Base-by-base conservation (phyloP, 148 eudicot genomes). In the Beta vulgaris region DNA sequence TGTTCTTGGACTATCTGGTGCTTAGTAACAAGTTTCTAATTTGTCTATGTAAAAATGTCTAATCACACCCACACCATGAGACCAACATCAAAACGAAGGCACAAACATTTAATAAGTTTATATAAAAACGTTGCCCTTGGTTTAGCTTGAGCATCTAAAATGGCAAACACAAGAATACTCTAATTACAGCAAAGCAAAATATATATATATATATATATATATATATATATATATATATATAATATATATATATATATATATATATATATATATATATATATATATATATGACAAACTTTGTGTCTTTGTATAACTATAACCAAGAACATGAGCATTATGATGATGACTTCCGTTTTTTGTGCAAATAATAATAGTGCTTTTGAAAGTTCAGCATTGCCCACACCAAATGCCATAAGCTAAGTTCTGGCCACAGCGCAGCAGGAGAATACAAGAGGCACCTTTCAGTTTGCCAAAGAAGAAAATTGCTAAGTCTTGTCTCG, bases 391-490 rank as follows among this genome's bases (percentile, higher is more conserved):
- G 55, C 46, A 85, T 44, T n/a, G 83, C 82, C 74, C 76, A 75
- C 55, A 85, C 82, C 76, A 85, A 68, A 75, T 82, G 82, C 76
- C 84, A 25, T 78, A 85, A 68, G 16, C 88, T 70, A 16, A 85
- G 66, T 72, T 85, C 88, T 18, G 84, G 85, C 88, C 87, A 85
- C 77, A 85, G 53, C 0, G 73, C 84, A 46, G 73, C 73, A 9
- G 82, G 85, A 77, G 66, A 74, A 63, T 36, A 72, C 55, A 85
- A 69, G 7, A 80, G 53, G 51, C 84, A 73, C 46, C 68, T 68
- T 10, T 25, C 64, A 3, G 82, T 80, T 42, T 85, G 88, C 88
- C 85, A 82, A 1, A 80, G 49, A 15, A 82, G 73, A 69, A 85
- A 85, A 34, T 82, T 82, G 68, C 88, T 85, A 49, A 85, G 81